Conservation (phyloP, 768 basidiomycete species). For the Kwoniella sp. region DNA sequence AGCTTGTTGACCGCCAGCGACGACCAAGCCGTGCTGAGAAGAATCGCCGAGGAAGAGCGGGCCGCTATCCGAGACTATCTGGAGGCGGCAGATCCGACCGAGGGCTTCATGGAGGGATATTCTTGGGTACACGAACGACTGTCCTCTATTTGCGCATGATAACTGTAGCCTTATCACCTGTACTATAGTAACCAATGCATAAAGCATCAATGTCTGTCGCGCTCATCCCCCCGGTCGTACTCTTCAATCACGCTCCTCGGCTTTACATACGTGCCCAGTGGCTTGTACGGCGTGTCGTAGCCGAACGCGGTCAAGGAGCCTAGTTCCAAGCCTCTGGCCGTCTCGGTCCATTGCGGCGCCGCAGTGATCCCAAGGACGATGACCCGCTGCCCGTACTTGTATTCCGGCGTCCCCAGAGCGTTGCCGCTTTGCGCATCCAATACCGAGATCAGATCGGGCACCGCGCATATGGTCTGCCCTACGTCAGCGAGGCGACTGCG, state of each 20-base stretch:
- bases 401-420: constrained; percentile 62
- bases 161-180: not conserved
- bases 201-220: not conserved
- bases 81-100: not conserved
- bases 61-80: not conserved
- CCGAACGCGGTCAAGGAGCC: constrained; percentile 61
- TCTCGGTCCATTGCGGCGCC: constrained; percentile 59
- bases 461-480: constrained; percentile 51
- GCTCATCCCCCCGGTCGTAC: not conserved
- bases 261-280: constrained; percentile 20
- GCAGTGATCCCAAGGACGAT: constrained; percentile 56
- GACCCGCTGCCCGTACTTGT: constrained; percentile 60
- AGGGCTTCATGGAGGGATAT: not conserved
- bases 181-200: too few species aligned
- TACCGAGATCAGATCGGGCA: constrained; percentile 65
- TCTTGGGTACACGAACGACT: not conserved
- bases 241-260: constrained; percentile 27
- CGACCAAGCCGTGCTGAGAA: not conserved
- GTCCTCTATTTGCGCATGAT: not conserved
- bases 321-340: constrained; percentile 55
- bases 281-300: constrained; percentile 42
- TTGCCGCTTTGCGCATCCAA: constrained; percentile 62
- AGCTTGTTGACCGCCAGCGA: not conserved
- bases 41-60: not conserved
- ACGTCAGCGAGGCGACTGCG: not conserved